Evolutionary conservation across 2,329 filamentous ascomycete genomes (phyloP), one percentile per base, ranked within the genome.

Genomic region (Xylariaceae sp.): DNA sequence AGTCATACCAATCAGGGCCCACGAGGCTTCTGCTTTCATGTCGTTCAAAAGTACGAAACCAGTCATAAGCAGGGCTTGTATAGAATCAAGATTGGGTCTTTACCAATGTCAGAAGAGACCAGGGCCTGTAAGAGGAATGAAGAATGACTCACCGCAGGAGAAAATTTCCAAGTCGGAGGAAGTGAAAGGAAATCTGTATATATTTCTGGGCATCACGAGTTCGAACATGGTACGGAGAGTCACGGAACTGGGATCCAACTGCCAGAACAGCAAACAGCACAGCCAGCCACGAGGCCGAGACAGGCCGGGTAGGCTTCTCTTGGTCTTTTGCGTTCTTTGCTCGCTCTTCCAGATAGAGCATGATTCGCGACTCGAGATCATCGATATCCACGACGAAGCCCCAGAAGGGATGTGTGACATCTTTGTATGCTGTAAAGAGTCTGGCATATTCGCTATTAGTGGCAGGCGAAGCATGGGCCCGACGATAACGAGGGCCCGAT

Each of bases 21-120:
- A 81, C 0, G 77, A 80, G 0, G 75, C 77, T 47, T 81, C 77
- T 2, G 77, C 76, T 48, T 80, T 80, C 77, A 81, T 81, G 38
- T 81, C 77, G 44, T 81, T 81, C 17, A 80, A 59, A 2, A 81
- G 60, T 3, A 78, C 75, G 41, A 80, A 80, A 19, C 74, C 70
- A 4, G 74, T 75, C 27, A 81, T 65, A 1, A 81, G 59, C 25
- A 81, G 57, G 1, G 76, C 76, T 50, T 81, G 77, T 17, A 81
- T 75, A 4, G 75, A 78, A 50, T 81, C 76, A 24, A 80, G 67
- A 0, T 77, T 80, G 2, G 77, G 77, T 19, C 72, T 74, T 35
- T 5, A 17, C 26, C 23, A 17, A 17, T 4, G 32, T 45, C 15
- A 43, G 38, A 13, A 12, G n/a, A 13, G 16, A 18, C 18, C 5